Conservation (phyloP, 345 rosid genomes). For the Brassica rapa region DNA sequence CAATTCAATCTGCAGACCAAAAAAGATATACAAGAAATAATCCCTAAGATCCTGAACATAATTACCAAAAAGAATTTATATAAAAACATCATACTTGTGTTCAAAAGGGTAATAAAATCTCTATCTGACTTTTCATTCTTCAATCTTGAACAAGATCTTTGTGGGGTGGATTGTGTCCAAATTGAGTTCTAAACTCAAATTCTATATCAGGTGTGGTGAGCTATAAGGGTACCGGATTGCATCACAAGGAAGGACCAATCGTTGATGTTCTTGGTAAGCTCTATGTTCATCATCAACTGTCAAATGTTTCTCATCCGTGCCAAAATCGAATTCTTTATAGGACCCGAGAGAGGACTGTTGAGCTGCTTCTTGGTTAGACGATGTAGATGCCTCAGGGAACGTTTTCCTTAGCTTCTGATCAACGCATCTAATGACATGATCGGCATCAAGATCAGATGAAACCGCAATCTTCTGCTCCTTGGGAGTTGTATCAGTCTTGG, state of each 20-base stretch:
- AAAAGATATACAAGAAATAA: background rate
- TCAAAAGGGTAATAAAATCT: background rate
- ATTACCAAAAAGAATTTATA: slow-evolving; percentile 6
- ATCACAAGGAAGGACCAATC: slow-evolving; percentile 82
- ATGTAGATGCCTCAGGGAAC: slow-evolving; percentile 43
- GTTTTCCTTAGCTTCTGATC: slow-evolving; percentile 50
- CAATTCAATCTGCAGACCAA: background rate
- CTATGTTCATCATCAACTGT: slow-evolving; percentile 50
- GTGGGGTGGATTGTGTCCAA: slow-evolving; percentile 1
- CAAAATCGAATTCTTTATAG: slow-evolving; percentile 68
- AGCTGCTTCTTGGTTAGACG: slow-evolving; percentile 29
- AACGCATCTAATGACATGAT: slow-evolving; percentile 50
- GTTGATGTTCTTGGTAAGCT: slow-evolving; percentile 35
- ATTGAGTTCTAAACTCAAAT: slow-evolving; percentile 14
- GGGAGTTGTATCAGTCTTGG: slow-evolving; percentile 61
- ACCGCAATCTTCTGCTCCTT: slow-evolving; percentile 38
- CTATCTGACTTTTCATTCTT: slow-evolving; percentile 3
- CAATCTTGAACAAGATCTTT: slow-evolving; percentile 16
- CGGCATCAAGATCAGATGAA: slow-evolving; percentile 57
- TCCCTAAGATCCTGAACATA: slow-evolving; percentile 20
- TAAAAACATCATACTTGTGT: slow-evolving; percentile 12
- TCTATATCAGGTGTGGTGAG: background rate
- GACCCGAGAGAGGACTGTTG: slow-evolving; percentile 57
- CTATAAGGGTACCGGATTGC: slow-evolving; percentile 55
- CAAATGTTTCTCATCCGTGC: slow-evolving; percentile 56